These are phyloP conservation scores for Paecilomyces dactylethromorphus DNA, from an alignment of 2,329 filamentous ascomycete genomes.

Conservation along the genomic window DNA sequence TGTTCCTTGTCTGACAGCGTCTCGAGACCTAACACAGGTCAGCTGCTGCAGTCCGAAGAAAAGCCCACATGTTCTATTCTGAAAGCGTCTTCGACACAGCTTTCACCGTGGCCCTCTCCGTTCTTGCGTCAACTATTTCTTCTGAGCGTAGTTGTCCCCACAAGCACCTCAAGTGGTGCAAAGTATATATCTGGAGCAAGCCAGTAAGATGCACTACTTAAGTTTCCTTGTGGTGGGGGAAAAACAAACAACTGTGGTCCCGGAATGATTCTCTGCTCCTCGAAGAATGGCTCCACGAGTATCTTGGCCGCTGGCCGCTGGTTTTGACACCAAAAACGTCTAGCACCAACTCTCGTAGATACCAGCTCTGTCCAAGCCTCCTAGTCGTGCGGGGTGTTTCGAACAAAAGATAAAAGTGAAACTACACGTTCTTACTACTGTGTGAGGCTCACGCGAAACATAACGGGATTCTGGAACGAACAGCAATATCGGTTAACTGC, in stretches of 20 bases:
- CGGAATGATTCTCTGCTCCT: not conserved
- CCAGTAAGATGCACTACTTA: not conserved
- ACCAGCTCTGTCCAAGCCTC: not conserved
- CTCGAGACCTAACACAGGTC: too few species aligned
- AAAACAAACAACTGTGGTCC: not conserved
- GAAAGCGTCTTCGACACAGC: not conserved
- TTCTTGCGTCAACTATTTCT: not conserved
- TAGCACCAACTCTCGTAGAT: not conserved
- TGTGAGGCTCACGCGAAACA: not conserved
- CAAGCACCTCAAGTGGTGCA: not conserved
- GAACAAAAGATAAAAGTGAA: not conserved
- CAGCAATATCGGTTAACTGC: not conserved
- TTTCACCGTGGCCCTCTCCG: too few species aligned
- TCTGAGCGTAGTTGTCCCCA: not conserved
- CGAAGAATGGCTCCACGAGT: not conserved
- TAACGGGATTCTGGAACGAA: too few species aligned
- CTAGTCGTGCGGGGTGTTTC: not conserved
- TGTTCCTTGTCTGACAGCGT: too few species aligned
- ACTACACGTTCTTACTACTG: not conserved
- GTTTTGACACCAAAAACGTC: not conserved
- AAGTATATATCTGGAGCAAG: not conserved
- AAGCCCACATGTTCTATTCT: not conserved
- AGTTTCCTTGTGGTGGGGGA: not conserved
- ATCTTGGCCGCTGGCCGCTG: not conserved
- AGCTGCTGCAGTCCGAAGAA: too few species aligned